Conservation (phyloP, 2,329 filamentous ascomycete species). For the Aspergillus terreus region DNA sequence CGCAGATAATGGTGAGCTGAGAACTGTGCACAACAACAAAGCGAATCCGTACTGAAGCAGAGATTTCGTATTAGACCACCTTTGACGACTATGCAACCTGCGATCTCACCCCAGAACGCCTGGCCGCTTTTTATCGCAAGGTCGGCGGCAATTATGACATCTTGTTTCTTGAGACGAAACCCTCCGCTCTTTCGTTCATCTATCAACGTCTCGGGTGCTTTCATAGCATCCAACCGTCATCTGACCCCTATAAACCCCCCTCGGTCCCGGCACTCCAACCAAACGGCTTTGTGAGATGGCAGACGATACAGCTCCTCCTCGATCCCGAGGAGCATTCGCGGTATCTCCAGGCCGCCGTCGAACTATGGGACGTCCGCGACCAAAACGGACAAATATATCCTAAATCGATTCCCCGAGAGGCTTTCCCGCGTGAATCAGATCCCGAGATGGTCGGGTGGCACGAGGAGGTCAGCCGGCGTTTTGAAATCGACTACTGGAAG, state of each 20-base stretch:
- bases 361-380: slow-evolving; percentile 71
- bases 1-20: slow-evolving; percentile 63
- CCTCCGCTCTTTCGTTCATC: slow-evolving; percentile 78
- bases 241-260: slow-evolving; percentile 67
- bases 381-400: slow-evolving; percentile 59
- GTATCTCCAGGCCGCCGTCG: slow-evolving; percentile 76
- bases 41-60: not conserved
- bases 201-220: slow-evolving; percentile 89
- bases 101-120: slow-evolving; percentile 59
- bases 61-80: slow-evolving; percentile 19
- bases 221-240: slow-evolving; percentile 74
- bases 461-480: slow-evolving; percentile 65
- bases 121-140: slow-evolving; percentile 72
- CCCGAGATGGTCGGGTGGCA: slow-evolving; percentile 84
- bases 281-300: slow-evolving; percentile 87
- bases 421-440: slow-evolving; percentile 71
- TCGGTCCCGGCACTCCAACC: slow-evolving; percentile 77
- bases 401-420: slow-evolving; percentile 62
- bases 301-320: slow-evolving; percentile 83
- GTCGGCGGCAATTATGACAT: slow-evolving; percentile 73
- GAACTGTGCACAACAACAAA: slow-evolving; percentile 5
- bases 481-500: slow-evolving; percentile 59
- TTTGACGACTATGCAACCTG: slow-evolving; percentile 31
- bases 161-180: slow-evolving; percentile 73
- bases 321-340: slow-evolving; percentile 83